A percentile compares a stretch with the other conserved stretches of the same genome.
Conservation (phyloP, 768 basidiomycete genomes). For the Trametes punicea region DNA sequence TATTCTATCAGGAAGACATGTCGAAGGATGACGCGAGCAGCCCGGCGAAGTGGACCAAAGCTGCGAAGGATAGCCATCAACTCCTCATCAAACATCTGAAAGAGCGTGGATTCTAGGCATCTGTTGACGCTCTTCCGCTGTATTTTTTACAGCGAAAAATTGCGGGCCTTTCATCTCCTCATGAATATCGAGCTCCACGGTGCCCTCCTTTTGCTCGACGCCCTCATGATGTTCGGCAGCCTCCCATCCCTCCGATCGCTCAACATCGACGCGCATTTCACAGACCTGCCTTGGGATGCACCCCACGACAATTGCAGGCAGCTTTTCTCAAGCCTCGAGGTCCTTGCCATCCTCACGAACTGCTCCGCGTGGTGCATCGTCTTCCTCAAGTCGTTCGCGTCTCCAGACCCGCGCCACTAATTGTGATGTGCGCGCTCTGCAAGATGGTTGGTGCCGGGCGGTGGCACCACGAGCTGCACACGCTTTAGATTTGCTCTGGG, state of each 20-base stretch:
- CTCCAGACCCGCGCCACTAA: background rate
- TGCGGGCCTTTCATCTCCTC: background rate
- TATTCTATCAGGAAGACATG: slow-evolving; percentile 19
- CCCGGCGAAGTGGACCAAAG: slow-evolving; percentile 24
- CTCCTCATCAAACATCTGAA: slow-evolving; percentile 18
- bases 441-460: background rate
- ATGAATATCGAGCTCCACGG: background rate
- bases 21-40: slow-evolving; percentile 17
- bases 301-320: background rate
- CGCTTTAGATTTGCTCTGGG: background rate
- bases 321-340: background rate
- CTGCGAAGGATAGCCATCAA: slow-evolving; percentile 13
- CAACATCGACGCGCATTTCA: background rate
- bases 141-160: too few species aligned
- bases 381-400: background rate
- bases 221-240: background rate
- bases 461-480: background rate
- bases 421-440: background rate
- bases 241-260: background rate
- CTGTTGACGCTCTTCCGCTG: too few species aligned
- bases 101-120: slow-evolving; percentile 11
- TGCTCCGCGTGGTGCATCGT: background rate
- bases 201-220: background rate
- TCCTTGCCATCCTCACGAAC: background rate
- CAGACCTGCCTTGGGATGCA: background rate